Evolutionary conservation across 441 rosid species (phyloP), one percentile per base, ranked within the genome.

Genomic region (Pelargonium australe): DNA sequence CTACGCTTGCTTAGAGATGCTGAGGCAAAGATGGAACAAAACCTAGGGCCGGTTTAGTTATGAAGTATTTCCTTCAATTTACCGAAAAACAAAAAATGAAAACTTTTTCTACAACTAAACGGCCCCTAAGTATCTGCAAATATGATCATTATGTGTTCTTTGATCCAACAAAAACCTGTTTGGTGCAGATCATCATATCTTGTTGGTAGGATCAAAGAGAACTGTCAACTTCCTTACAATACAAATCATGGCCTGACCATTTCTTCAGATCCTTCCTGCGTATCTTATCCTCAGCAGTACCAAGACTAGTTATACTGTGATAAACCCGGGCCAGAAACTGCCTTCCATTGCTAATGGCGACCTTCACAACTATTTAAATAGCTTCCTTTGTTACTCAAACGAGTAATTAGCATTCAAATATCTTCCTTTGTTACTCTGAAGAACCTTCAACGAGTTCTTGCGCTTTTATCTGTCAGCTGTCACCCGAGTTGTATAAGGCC

Each of bases 291-390:
- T 74, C 62, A 37, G 77, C 66, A 64, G 73, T 58, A 65, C 16
- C 11, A 73, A 74, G 73, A 10, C 65, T 10, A 70, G 77, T 55
- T 74, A 73, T 43, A 66, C 69, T 69, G 77, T 74, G 13, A 70
- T 68, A 58, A 73, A 69, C 34, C 77, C 73, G 0, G 73, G 77
- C 25, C 73, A 70, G 73, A 74, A 69, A 62, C 41, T 74, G 40
- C 77, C 77, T 23, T 74, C 77, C 14, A 65, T 70, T 14, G 65
- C 73, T 25, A 69, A 65, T n/a, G 77, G 77, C 2, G 70, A 70
- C 37, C 66, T 74, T 69, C 66, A 66, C 57, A 66, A 23, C 6
- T 70, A 74, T 40, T 41, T 74, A 45, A 69, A n/a, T n/a, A n/a
- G n/a, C n/a, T n/a, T n/a, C n/a, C n/a, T 25, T 25, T 1, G 28